A percentile compares a stretch with the other conserved stretches of the same genome.
These are phyloP conservation scores for Oryza punctata DNA, from an alignment of 176 grass and related monocot species.

Conservation along the genomic window DNA sequence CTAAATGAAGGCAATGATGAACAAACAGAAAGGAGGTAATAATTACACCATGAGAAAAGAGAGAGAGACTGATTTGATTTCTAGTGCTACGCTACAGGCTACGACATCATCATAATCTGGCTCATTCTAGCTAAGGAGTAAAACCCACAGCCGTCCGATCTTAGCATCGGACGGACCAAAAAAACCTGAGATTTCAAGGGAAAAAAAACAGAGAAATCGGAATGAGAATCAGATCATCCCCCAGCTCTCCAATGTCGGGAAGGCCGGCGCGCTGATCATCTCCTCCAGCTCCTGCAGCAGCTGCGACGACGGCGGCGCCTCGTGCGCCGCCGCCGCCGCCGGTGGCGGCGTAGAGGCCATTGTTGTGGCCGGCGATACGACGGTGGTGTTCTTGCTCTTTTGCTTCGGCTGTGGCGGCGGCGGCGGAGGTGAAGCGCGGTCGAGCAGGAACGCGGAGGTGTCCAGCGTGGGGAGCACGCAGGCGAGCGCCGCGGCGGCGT, in stretches of 20 bases:
- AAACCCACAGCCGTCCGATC: neutral
- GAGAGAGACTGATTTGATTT: neutral
- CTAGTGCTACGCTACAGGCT: neutral
- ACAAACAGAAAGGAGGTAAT: neutral
- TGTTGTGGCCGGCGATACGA: neutral
- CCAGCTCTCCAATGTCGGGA: conserved; percentile 56
- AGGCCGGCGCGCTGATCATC: neutral
- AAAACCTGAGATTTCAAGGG: neutral
- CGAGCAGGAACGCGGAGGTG: conserved; percentile 59
- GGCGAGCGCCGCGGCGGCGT: neutral
- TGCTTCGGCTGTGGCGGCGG: neutral
- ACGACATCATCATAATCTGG: neutral
- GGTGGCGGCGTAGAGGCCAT: neutral
- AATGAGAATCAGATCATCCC: conserved; percentile 21
- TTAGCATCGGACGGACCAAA: neutral
- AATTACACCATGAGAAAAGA: neutral
- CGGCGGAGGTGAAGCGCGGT: neutral
- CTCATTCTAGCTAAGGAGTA: too few relatives aligned
- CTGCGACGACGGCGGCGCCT: neutral
- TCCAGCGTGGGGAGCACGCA: conserved; percentile 54
- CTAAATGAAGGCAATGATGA: neutral
- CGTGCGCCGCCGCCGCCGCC: neutral
- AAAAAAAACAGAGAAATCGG: neutral
- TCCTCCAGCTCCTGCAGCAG: conserved; percentile 45
- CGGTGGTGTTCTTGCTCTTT: neutral